A percentile compares a stretch with the other conserved stretches of the same genome.
Evolutionary conservation across 257 asterid species (phyloP).

Genomic region (Scutellaria barbata): DNA sequence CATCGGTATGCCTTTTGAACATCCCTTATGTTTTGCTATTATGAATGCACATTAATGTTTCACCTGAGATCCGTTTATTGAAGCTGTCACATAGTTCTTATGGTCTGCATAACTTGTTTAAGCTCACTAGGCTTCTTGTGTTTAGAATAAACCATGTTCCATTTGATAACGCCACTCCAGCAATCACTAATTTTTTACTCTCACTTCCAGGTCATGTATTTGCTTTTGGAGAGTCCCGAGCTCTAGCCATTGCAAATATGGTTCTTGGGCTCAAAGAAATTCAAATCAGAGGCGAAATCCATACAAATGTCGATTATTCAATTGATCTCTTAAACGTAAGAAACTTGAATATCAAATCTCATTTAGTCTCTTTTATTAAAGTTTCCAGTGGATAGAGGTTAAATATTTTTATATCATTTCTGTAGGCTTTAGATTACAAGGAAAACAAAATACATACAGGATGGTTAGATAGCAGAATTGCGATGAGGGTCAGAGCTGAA

Average conservation of each 20-base stretch:
- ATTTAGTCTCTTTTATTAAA: slow-evolving; percentile 17
- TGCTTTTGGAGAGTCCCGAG: slow-evolving; percentile 99
- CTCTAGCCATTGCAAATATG: slow-evolving; percentile 98
- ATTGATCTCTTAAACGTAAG: slow-evolving; percentile 97
- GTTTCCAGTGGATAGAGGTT: slow-evolving; percentile 12
- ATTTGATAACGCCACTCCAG: slow-evolving; percentile 16
- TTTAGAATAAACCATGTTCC: slow-evolving; percentile 8
- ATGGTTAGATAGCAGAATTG: slow-evolving; percentile 99
- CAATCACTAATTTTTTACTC: slow-evolving; percentile 25
- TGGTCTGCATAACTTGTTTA: not conserved
- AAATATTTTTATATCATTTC: slow-evolving; percentile 28
- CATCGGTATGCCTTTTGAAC: slow-evolving; percentile 15
- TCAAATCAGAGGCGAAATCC: slow-evolving; percentile 99
- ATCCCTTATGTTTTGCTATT: slow-evolving; percentile 5
- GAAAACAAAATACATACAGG: slow-evolving; percentile 98
- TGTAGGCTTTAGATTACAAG: slow-evolving; percentile 90
- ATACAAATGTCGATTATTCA: slow-evolving; percentile 96
- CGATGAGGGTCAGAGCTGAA: slow-evolving; percentile 99
- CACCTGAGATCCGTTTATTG: slow-evolving; percentile 25
- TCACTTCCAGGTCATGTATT: slow-evolving; percentile 88
- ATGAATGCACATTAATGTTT: slow-evolving; percentile 14
- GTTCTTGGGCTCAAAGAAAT: slow-evolving; percentile 99
- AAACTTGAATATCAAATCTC: slow-evolving; percentile 31
- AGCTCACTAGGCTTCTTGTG: slow-evolving; percentile 14
- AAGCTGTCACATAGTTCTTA: slow-evolving; percentile 15